These are phyloP conservation scores for Nigrograna mackinnonii DNA, from an alignment of 2,329 filamentous ascomycete species.

Conservation along the genomic window DNA sequence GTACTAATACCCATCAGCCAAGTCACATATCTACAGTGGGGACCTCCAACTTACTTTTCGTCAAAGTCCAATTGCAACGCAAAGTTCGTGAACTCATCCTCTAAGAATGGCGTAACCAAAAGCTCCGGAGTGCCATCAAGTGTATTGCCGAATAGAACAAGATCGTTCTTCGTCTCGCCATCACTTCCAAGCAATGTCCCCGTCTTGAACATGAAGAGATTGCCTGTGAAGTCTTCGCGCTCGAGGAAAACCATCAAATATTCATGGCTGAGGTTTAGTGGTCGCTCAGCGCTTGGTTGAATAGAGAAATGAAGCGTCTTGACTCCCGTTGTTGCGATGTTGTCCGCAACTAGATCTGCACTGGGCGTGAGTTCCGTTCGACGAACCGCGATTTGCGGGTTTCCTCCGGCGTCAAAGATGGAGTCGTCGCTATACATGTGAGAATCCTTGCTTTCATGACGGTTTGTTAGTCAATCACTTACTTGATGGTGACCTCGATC, in stretches of 20 bases:
- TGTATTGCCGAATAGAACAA: slow-evolving; percentile 15
- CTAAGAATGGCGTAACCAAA: slow-evolving; percentile 12
- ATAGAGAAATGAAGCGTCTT: slow-evolving; percentile 21
- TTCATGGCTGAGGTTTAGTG: slow-evolving; percentile 18
- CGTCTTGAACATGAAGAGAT: slow-evolving; percentile 14
- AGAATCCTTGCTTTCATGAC: background rate
- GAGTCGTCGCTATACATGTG: slow-evolving; percentile 11
- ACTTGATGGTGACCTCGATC: slow-evolving; percentile 17
- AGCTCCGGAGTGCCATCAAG: slow-evolving; percentile 8
- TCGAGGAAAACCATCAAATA: slow-evolving; percentile 19
- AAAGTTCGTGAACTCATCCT: slow-evolving; percentile 14
- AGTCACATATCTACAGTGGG: background rate
- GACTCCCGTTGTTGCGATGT: slow-evolving; percentile 11
- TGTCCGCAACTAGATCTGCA: slow-evolving; percentile 1
- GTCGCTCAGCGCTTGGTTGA: slow-evolving; percentile 9
- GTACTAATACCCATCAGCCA: slow-evolving; percentile 5
- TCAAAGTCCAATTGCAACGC: slow-evolving; percentile 17
- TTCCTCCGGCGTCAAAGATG: slow-evolving; percentile 14
- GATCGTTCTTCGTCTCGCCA: slow-evolving; percentile 14
- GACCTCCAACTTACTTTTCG: slow-evolving; percentile 11
- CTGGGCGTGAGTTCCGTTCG: slow-evolving; percentile 15
- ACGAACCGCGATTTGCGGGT: slow-evolving; percentile 16
- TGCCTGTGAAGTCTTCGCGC: slow-evolving; percentile 12
- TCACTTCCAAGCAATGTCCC: slow-evolving; percentile 19
- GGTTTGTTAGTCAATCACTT: background rate